These are phyloP conservation scores for Arabidopsis suecica DNA, from an alignment of 345 rosid species.

Conservation along the genomic window DNA sequence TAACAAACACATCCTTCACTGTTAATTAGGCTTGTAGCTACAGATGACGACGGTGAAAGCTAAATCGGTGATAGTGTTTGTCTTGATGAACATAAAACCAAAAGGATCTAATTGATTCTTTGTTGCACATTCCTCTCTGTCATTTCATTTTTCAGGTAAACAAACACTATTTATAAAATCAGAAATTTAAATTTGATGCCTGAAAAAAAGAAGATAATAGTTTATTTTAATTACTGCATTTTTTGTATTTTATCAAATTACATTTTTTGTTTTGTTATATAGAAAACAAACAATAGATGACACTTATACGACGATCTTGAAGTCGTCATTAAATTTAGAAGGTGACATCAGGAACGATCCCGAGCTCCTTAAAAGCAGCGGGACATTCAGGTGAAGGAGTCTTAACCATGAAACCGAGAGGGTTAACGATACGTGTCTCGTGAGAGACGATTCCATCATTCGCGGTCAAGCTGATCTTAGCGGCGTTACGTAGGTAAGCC, in stretches of 20 bases:
- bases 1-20: constrained; percentile 3
- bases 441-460: constrained; percentile 55
- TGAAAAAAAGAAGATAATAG: background rate
- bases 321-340: constrained; percentile 29
- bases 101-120: constrained; percentile 19
- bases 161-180: background rate
- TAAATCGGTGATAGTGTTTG: constrained; percentile 5
- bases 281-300: constrained; percentile 14
- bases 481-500: constrained; percentile 44
- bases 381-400: constrained; percentile 52
- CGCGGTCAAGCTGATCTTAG: constrained; percentile 54
- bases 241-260: constrained; percentile 20
- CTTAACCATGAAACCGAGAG: constrained; percentile 65
- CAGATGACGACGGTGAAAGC: constrained; percentile 30
- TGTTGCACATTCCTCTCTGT: constrained; percentile 35
- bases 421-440: constrained; percentile 54
- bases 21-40: constrained; percentile 11
- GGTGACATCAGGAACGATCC: constrained; percentile 43
- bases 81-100: constrained; percentile 17
- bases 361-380: constrained; percentile 61
- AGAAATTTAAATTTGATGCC: background rate
- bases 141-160: constrained; percentile 12
- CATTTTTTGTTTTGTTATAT: background rate
- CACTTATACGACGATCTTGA: constrained; percentile 24
- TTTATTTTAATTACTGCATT: constrained; percentile 5